phyloP scores from a whole-genome alignment of 305 asterid species.

The Lippia alba region DNA sequence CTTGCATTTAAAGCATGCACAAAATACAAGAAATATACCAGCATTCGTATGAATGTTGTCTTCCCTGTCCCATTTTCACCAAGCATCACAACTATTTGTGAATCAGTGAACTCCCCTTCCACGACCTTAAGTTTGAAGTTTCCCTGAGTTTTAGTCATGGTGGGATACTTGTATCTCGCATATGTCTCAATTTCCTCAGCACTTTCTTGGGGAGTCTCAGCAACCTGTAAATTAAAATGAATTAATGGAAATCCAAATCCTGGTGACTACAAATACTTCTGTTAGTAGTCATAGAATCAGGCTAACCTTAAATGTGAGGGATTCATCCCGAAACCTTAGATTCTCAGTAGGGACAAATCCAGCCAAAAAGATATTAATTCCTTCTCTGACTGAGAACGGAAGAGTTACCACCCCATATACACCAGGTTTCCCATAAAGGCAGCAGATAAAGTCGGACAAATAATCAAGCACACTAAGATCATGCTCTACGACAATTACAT shows the following conservation, averaged over 20 bases:
- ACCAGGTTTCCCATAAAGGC: slow-evolving; percentile 97
- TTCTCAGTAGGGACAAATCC: slow-evolving; percentile 99
- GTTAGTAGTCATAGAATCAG: slow-evolving; percentile 11
- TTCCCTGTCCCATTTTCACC: slow-evolving; percentile 99
- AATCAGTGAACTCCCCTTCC: slow-evolving; percentile 98
- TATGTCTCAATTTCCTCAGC: slow-evolving; percentile 90
- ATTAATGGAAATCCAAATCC: slow-evolving; percentile 19
- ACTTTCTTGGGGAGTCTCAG: slow-evolving; percentile 89
- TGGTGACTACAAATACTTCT: background rate
- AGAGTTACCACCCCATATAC: slow-evolving; percentile 97
- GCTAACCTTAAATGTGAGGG: slow-evolving; percentile 86
- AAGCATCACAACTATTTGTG: slow-evolving; percentile 96
- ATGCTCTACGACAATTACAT: slow-evolving; percentile 94
- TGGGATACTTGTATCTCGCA: slow-evolving; percentile 87
- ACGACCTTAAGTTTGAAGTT: slow-evolving; percentile 85
- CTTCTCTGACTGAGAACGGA: slow-evolving; percentile 98
- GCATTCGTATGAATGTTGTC: slow-evolving; percentile 95
- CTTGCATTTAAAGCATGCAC: background rate
- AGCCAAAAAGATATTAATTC: slow-evolving; percentile 92
- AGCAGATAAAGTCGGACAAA: slow-evolving; percentile 96
- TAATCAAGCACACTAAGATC: slow-evolving; percentile 98
- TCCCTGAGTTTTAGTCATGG: slow-evolving; percentile 91
- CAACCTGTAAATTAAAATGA: slow-evolving; percentile 57
- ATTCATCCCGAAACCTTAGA: slow-evolving; percentile 91
- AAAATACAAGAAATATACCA: slow-evolving; percentile 51